Conservation (phyloP, 2,329 filamentous ascomycete genomes). For the Pseudogymnoascus sp. region DNA sequence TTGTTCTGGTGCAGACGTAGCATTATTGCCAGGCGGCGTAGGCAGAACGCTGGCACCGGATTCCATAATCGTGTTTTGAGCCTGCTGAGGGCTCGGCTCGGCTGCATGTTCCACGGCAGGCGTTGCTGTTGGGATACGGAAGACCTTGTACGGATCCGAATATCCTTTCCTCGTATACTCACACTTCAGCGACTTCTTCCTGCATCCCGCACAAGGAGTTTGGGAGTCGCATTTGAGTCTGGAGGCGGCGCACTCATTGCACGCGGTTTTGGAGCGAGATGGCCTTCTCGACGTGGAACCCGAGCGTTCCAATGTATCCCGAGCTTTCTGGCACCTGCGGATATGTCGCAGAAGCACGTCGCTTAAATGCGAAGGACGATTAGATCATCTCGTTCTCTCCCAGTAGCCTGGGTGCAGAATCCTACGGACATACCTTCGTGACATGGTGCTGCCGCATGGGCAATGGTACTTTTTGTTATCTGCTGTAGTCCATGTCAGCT, state of each 20-base stretch:
- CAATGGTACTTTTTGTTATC: background rate
- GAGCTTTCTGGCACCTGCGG: background rate
- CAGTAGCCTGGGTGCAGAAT: background rate
- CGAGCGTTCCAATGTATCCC: background rate
- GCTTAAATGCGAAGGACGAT: background rate
- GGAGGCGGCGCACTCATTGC: background rate
- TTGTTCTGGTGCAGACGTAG: background rate
- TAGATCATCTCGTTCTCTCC: background rate
- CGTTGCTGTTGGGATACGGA: background rate
- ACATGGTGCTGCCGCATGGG: constrained; percentile 1
- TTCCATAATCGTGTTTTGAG: background rate
- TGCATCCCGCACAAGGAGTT: background rate
- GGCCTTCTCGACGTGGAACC: background rate
- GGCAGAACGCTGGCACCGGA: background rate
- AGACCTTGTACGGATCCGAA: background rate
- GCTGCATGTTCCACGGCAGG: background rate
- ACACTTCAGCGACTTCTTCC: background rate
- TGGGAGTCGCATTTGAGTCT: background rate
- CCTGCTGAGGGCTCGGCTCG: background rate
- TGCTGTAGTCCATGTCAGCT: background rate
- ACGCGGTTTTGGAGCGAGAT: background rate
- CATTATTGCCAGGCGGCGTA: background rate
- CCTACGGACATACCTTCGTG: background rate
- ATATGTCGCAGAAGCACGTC: background rate
- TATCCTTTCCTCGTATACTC: background rate